A percentile compares a stretch with the other conserved stretches of the same genome.
phyloP scores from a whole-genome alignment of 1,284 basidiomycete species.

The Rugosomyces carneus region DNA sequence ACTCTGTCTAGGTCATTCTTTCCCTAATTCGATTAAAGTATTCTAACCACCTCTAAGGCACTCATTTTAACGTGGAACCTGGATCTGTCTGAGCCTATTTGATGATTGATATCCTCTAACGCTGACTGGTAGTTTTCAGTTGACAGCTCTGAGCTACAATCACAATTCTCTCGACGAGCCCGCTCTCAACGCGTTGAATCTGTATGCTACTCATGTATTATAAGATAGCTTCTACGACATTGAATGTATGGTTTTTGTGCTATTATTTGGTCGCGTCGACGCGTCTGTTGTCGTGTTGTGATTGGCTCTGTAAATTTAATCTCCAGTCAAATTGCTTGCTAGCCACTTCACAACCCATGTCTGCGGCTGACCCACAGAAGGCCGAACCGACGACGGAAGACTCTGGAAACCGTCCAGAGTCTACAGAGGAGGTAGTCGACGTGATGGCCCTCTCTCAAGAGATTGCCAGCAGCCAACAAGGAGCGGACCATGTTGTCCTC shows the following conservation, averaged over 20 bases:
- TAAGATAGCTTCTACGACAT: conserved; percentile 14
- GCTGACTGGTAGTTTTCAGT: conserved; percentile 30
- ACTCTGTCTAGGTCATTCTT: conserved; percentile 52
- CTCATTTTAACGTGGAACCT: conserved; percentile 75
- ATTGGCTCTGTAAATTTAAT: conserved; percentile 18
- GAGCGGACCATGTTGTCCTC: conserved; percentile 6
- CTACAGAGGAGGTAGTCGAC: conserved; percentile 9
- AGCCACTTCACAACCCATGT: conserved; percentile 34
- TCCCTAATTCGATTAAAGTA: not conserved
- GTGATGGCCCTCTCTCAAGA: conserved; percentile 35
- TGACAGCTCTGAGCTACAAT: conserved; percentile 70
- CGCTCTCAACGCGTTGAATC: conserved; percentile 65
- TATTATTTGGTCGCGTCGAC: conserved; percentile 17
- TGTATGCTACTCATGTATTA: conserved; percentile 44
- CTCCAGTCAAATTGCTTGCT: conserved; percentile 18
- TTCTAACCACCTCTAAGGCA: conserved; percentile 41
- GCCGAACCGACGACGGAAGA: conserved; percentile 22
- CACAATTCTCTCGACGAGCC: conserved; percentile 75
- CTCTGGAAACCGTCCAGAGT: conserved; percentile 13
- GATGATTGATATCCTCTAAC: conserved; percentile 4
- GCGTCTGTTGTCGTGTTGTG: conserved; percentile 25
- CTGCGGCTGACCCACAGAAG: conserved; percentile 34
- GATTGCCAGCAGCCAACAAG: conserved; percentile 24
- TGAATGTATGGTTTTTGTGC: not conserved
- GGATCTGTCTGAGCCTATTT: conserved; percentile 52